phyloP scores from a whole-genome alignment of 345 rosid genomes.

The Salix udensis region DNA sequence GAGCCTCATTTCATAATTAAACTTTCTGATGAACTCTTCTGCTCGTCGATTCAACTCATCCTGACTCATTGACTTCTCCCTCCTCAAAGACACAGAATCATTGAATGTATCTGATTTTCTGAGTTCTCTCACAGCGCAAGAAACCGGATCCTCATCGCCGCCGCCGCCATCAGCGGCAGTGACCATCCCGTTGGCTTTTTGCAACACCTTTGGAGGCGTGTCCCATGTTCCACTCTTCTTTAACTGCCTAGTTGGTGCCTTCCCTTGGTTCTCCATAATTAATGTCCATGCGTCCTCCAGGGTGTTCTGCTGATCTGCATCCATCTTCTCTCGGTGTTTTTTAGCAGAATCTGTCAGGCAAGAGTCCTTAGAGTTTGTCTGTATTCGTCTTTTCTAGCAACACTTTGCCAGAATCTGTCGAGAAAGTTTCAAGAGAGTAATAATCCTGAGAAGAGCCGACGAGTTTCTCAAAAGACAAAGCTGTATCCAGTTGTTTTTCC shows the following conservation, averaged over 20 bases:
- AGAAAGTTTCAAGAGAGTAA: background rate
- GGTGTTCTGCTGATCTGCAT: slow-evolving; percentile 15
- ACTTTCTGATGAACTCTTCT: slow-evolving; percentile 47
- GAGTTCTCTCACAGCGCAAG: slow-evolving; percentile 24
- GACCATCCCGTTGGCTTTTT: background rate
- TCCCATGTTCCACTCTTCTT: slow-evolving; percentile 49
- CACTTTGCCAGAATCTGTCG: background rate
- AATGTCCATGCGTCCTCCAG: slow-evolving; percentile 45
- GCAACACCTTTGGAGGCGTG: slow-evolving; percentile 17
- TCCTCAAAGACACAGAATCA: slow-evolving; percentile 23
- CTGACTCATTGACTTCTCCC: slow-evolving; percentile 37
- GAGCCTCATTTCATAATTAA: slow-evolving; percentile 36
- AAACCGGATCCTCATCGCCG: slow-evolving; percentile 4
- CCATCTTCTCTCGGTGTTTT: background rate
- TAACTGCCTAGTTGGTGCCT: slow-evolving; percentile 2
- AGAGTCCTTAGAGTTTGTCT: background rate
- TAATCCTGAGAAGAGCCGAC: slow-evolving; percentile 6
- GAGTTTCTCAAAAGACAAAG: background rate
- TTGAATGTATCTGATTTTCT: slow-evolving; percentile 39
- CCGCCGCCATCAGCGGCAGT: background rate
- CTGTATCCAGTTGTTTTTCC: slow-evolving; percentile 5
- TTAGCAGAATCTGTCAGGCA: background rate
- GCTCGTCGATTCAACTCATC: slow-evolving; percentile 44
- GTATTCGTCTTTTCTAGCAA: background rate
- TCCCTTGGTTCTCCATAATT: slow-evolving; percentile 39